These are phyloP conservation scores for Metschnikowia baotianmanensis DNA, from an alignment of 805 yeast genomes.

Conservation along the genomic window DNA sequence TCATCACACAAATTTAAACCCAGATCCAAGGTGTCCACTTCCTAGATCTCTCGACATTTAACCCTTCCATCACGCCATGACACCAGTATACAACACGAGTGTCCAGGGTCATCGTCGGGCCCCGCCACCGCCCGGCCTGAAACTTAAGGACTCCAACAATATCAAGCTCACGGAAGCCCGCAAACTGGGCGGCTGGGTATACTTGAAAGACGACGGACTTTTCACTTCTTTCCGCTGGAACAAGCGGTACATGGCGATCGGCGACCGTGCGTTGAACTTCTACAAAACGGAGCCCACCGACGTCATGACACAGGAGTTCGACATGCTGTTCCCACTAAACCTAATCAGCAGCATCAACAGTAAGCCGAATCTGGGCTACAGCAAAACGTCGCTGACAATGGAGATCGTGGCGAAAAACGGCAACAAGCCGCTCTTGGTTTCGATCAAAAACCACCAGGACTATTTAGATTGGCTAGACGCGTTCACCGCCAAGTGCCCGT, in stretches of 20 bases:
- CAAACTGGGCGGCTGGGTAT: constrained; percentile 77
- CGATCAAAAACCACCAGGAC: constrained; percentile 77
- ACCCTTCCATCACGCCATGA: constrained; percentile 24
- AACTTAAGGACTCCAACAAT: constrained; percentile 4
- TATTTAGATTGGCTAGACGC: constrained; percentile 89
- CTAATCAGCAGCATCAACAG: constrained; percentile 47
- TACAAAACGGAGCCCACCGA: constrained; percentile 59
- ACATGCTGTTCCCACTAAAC: constrained; percentile 38
- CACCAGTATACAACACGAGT: constrained; percentile 41
- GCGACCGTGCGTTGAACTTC: constrained; percentile 71
- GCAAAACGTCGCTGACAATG: constrained; percentile 55
- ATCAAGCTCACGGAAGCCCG: constrained; percentile 12
- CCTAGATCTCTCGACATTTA: too few species aligned
- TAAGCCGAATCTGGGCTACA: constrained; percentile 50
- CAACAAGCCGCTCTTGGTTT: constrained; percentile 64
- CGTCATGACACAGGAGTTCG: constrained; percentile 44
- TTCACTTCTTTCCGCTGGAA: constrained; percentile 89
- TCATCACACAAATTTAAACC: neutral
- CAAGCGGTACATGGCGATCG: constrained; percentile 74
- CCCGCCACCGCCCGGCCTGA: constrained; percentile 40
- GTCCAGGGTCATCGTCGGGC: constrained; percentile 42
- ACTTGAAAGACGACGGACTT: constrained; percentile 85
- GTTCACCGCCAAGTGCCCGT: constrained; percentile 73
- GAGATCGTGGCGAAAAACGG: constrained; percentile 63
- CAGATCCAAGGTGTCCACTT: neutral